phyloP scores from a whole-genome alignment of 2,329 filamentous ascomycete species.

The Tolypocladium nubicola region DNA sequence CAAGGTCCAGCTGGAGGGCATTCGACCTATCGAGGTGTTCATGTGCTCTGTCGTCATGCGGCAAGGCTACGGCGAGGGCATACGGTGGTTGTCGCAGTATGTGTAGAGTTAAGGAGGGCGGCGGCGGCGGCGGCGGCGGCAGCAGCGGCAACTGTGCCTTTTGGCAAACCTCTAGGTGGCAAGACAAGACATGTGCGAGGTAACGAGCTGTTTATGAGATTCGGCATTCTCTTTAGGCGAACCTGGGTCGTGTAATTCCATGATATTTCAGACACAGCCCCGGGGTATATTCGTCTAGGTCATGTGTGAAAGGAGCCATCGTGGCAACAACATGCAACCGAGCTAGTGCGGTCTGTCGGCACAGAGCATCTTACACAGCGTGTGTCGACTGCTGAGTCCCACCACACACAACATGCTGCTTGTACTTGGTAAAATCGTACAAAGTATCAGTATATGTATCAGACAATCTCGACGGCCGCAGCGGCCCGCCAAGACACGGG shows the following conservation, averaged over 20 bases:
- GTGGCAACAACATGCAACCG: neutral
- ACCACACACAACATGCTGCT: too few species aligned
- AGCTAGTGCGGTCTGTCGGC: neutral
- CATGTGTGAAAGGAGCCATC: neutral
- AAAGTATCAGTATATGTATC: too few species aligned
- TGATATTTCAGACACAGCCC: conserved; percentile 2
- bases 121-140: neutral
- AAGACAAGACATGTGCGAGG: conserved; percentile 3
- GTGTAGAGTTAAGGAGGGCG: conserved; percentile 49
- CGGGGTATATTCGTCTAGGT: neutral
- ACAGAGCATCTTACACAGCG: neutral
- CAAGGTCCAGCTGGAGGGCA: conserved; percentile 84
- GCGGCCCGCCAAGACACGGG: neutral
- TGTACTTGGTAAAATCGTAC: too few species aligned
- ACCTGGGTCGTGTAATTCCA: conserved; percentile 21
- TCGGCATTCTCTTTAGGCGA: conserved; percentile 24
- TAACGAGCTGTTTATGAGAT: conserved; percentile 14
- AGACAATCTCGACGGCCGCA: neutral
- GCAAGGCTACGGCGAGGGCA: conserved; percentile 86
- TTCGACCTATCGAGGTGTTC: conserved; percentile 92
- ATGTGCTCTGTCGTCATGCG: conserved; percentile 99
- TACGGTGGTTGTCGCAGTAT: conserved; percentile 88
- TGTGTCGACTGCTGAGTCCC: too few species aligned
- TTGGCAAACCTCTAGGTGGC: neutral
- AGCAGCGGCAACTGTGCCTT: neutral